Evolutionary conservation across 768 basidiomycete genomes (phyloP).

Genomic region (Boletus sp.): DNA sequence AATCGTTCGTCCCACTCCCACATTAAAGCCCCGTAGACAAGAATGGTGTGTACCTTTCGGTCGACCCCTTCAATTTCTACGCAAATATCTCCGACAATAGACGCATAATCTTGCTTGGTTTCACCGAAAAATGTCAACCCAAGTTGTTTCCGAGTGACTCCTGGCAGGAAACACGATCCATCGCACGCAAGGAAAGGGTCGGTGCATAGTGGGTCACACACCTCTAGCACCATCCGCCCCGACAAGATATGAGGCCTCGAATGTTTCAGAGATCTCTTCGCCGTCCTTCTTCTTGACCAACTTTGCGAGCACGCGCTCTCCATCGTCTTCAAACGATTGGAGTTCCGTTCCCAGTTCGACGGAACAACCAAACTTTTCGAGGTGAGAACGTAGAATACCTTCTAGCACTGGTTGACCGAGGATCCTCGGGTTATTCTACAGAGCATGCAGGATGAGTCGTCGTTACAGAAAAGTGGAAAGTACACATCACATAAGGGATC

Average conservation of each 20-base stretch:
- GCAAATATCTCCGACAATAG: conserved; percentile 39
- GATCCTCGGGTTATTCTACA: conserved; percentile 10
- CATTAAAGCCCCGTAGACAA: neutral
- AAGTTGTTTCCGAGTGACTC: conserved; percentile 37
- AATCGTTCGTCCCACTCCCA: too few relatives aligned
- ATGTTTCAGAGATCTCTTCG: conserved; percentile 24
- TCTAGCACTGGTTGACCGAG: conserved; percentile 33
- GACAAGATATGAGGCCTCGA: conserved; percentile 34
- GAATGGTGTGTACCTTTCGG: conserved; percentile 15
- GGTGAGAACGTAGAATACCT: conserved; percentile 15
- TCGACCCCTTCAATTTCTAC: conserved; percentile 29
- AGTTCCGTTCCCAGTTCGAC: conserved; percentile 49
- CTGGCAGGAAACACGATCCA: conserved; percentile 14
- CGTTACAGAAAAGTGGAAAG: neutral
- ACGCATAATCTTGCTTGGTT: conserved; percentile 26
- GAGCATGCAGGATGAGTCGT: neutral
- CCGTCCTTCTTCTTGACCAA: conserved; percentile 29
- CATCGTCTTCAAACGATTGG: conserved; percentile 38
- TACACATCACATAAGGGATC: conserved; percentile 22
- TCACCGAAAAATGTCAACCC: conserved; percentile 44
- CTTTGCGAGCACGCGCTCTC: conserved; percentile 36
- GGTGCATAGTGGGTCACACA: conserved; percentile 1
- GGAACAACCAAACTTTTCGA: conserved; percentile 21
- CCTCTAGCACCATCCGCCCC: conserved; percentile 42
- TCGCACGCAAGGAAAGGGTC: neutral